Evolutionary conservation across 2,329 filamentous ascomycete species (phyloP).

Genomic region (Penicillium glabrum): DNA sequence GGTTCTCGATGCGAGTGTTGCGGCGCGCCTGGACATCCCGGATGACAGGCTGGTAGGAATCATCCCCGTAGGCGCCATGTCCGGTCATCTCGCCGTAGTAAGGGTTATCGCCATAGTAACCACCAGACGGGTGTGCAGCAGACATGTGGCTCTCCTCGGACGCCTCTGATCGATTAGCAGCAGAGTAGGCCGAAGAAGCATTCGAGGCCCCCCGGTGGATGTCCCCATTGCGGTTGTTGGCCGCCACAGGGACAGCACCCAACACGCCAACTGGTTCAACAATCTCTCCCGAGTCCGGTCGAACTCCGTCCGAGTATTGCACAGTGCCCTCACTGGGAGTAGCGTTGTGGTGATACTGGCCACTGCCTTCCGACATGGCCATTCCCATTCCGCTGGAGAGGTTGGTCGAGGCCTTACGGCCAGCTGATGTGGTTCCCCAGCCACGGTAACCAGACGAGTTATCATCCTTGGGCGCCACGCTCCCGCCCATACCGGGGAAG

Average conservation of each 20-base stretch:
- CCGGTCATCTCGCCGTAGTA: conserved; percentile 53
- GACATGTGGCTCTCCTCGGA: conserved; percentile 57
- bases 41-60: conserved; percentile 74
- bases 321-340: conserved; percentile 65
- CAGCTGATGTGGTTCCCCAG: conserved; percentile 80
- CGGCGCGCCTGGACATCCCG: conserved; percentile 87
- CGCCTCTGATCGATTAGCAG: conserved; percentile 68
- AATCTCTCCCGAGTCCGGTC: conserved; percentile 64
- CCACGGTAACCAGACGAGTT: conserved; percentile 80
- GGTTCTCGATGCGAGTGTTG: conserved; percentile 93
- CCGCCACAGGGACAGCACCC: conserved; percentile 64
- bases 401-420: conserved; percentile 84
- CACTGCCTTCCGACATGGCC: conserved; percentile 70
- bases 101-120: conserved; percentile 56
- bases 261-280: conserved; percentile 68
- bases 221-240: conserved; percentile 64
- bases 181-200: conserved; percentile 93
- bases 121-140: conserved; percentile 45
- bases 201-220: conserved; percentile 91
- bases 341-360: conserved; percentile 51
- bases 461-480: conserved; percentile 67
- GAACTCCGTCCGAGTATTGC: conserved; percentile 61
- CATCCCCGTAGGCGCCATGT: conserved; percentile 56
- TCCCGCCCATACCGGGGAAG: conserved; percentile 56
- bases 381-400: conserved; percentile 69